Conservation (phyloP, 1,284 basidiomycete genomes). For the Anthracocystis walkeri region DNA sequence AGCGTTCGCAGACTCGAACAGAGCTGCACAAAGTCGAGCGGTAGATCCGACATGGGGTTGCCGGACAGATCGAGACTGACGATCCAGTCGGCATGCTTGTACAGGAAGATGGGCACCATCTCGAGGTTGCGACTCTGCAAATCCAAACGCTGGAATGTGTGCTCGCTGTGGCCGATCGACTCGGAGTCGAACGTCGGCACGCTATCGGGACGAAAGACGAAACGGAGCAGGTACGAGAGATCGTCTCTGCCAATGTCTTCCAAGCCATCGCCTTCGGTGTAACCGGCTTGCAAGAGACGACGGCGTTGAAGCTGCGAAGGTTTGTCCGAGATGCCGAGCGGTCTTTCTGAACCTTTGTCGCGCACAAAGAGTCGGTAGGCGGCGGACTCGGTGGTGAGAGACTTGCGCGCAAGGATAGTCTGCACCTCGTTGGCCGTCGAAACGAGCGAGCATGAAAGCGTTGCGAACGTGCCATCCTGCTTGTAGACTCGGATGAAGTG, state of each 20-base stretch:
- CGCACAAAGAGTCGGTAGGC: conserved; percentile 66
- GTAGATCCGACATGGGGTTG: conserved; percentile 96
- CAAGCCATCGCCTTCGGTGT: conserved; percentile 82
- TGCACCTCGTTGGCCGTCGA: conserved; percentile 78
- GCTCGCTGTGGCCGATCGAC: conserved; percentile 61
- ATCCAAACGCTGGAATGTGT: conserved; percentile 82
- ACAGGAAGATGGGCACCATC: conserved; percentile 89
- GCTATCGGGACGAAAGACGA: conserved; percentile 79
- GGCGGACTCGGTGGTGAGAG: conserved; percentile 49
- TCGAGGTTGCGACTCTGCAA: conserved; percentile 85
- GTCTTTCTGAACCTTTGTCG: conserved; percentile 67
- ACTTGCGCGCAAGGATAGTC: conserved; percentile 58
- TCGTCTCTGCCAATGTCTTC: conserved; percentile 85
- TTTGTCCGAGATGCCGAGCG: conserved; percentile 77
- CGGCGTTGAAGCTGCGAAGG: conserved; percentile 87
- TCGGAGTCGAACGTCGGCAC: conserved; percentile 69
- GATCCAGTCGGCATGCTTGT: conserved; percentile 87
- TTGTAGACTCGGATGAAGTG: conserved; percentile 80
- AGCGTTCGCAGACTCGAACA: conserved; percentile 87
- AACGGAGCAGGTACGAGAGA: conserved; percentile 86
- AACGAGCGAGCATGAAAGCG: conserved; percentile 77
- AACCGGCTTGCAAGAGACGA: conserved; percentile 89
- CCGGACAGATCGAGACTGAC: conserved; percentile 88
- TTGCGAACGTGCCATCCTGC: conserved; percentile 80
- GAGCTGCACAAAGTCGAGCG: conserved; percentile 93